Evolutionary conservation across 208 protist genomes (phyloP).

Genomic region (Tritrichomonas foetus): DNA sequence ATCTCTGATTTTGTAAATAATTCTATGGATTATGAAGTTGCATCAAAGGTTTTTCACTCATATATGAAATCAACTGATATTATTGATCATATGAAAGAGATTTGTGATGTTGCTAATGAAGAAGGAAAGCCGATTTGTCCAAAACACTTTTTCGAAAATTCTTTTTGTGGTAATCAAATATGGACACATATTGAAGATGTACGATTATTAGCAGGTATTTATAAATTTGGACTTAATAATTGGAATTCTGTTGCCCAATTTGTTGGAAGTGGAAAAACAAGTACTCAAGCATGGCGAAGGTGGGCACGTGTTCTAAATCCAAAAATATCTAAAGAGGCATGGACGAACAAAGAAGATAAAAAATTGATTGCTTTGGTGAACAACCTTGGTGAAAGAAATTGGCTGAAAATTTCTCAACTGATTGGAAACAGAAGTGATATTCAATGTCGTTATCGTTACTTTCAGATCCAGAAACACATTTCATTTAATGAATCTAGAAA

Average conservation of each 20-base stretch:
- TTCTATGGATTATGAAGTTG: too few species aligned
- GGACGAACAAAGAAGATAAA: neutral
- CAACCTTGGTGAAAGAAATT: neutral
- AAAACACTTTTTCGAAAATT: too few species aligned
- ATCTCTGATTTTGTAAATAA: too few species aligned
- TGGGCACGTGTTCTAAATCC: neutral
- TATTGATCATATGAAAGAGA: too few species aligned
- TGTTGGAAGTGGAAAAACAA: neutral
- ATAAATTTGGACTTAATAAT: neutral
- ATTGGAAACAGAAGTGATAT: neutral
- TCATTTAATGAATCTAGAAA: too few species aligned
- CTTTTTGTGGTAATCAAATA: too few species aligned
- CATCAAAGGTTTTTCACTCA: too few species aligned
- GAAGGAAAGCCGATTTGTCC: too few species aligned
- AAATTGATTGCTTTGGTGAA: neutral
- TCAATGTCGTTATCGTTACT: slow-evolving; percentile 15
- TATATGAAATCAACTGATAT: too few species aligned
- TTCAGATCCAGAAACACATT: too few species aligned
- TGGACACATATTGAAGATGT: slow-evolving; percentile 22
- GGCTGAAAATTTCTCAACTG: neutral
- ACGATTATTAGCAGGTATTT: neutral
- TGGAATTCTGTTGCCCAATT: neutral
- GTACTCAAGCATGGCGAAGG: neutral
- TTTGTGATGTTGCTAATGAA: too few species aligned
- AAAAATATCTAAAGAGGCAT: neutral